Percentiles rank a stretch among this genome's conserved stretches.
These are phyloP conservation scores for Phytophthora cactorum DNA, from an alignment of 352 stramenopile genomes.

Conservation along the genomic window DNA sequence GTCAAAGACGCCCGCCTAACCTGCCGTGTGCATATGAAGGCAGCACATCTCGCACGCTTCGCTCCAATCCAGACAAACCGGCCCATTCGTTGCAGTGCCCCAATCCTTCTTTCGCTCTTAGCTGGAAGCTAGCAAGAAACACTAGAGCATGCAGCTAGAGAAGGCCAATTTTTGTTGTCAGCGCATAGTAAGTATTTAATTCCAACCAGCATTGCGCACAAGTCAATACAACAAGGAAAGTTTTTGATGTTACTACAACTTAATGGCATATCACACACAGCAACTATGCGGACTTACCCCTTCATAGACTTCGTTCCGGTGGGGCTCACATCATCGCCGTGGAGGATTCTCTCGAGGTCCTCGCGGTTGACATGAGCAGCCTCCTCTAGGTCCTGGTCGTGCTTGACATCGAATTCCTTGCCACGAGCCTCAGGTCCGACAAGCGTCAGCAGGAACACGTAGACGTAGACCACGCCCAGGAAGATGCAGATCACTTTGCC, in stretches of 20 bases:
- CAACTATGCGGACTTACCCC: conserved; percentile 5
- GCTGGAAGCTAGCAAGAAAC: conserved; percentile 12
- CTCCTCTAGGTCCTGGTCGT: conserved; percentile 46
- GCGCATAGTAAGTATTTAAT: conserved; percentile 51
- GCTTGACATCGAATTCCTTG: conserved; percentile 56
- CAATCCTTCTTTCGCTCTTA: not conserved
- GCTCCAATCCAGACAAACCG: conserved; percentile 10
- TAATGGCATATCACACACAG: conserved; percentile 8
- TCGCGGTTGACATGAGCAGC: conserved; percentile 37
- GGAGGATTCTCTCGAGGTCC: conserved; percentile 43
- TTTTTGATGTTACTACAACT: conserved; percentile 11
- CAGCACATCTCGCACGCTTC: conserved; percentile 16
- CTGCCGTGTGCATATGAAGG: conserved; percentile 27
- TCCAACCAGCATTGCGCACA: conserved; percentile 33
- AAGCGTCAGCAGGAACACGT: conserved; percentile 54
- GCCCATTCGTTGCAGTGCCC: conserved; percentile 1
- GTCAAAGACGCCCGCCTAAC: not conserved
- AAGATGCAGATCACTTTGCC: conserved; percentile 59
- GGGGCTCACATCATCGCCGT: conserved; percentile 22
- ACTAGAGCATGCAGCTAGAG: conserved; percentile 1
- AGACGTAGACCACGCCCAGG: conserved; percentile 54
- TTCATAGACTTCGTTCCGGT: conserved; percentile 28
- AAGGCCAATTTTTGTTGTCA: conserved; percentile 39
- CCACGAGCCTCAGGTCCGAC: conserved; percentile 53
- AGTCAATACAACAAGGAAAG: not conserved